Evolutionary conservation across 805 yeast species (phyloP).

Genomic region (Yarrowia sp.): DNA sequence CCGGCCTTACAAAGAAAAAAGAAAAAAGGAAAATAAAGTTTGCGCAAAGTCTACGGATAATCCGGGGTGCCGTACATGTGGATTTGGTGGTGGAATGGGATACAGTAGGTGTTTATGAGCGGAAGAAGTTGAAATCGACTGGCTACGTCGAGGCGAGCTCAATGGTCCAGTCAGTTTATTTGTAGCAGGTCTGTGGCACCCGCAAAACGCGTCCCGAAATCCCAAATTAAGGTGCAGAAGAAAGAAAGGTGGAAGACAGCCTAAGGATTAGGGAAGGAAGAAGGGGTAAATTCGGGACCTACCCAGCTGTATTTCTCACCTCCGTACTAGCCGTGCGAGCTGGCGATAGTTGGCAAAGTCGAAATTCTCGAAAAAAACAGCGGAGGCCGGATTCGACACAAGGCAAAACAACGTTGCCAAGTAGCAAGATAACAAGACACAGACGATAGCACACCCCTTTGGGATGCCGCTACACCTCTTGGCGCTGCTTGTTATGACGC

Average conservation of each 20-base stretch:
- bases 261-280: neutral
- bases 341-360: neutral
- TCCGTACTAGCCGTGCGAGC: neutral
- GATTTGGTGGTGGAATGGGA: neutral
- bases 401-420: neutral
- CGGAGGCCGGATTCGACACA: no score
- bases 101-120: neutral
- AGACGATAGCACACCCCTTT: neutral
- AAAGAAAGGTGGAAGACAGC: conserved; percentile 2
- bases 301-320: neutral
- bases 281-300: neutral
- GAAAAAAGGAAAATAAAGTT: no score
- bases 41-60: conserved; percentile 7
- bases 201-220: neutral
- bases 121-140: neutral
- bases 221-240: neutral
- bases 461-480: conserved; percentile 23
- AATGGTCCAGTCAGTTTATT: neutral
- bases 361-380: neutral
- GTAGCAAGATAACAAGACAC: neutral
- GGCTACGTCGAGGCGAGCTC: neutral
- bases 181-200: neutral
- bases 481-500: conserved; percentile 17
- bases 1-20: no score
- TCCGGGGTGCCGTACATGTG: conserved; percentile 7